phyloP scores from a whole-genome alignment of 2,329 filamentous ascomycete species.

The Ascochyta koolunga region DNA sequence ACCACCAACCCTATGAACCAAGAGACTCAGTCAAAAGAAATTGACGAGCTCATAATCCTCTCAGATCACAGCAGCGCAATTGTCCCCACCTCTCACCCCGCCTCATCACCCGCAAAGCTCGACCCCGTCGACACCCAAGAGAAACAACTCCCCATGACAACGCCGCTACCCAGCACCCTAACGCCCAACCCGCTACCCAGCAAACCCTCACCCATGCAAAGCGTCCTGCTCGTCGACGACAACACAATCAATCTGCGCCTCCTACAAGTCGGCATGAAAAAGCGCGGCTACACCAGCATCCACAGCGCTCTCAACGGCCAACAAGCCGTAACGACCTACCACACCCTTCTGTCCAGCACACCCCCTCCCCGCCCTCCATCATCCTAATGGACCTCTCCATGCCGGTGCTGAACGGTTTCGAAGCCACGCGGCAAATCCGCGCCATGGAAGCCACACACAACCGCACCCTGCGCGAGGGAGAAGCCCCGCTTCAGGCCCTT shows the following conservation, averaged over 20 bases:
- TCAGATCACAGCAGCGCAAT: not conserved
- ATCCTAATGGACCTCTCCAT: conserved; percentile 34
- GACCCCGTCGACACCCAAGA: not conserved
- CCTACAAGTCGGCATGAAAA: conserved; percentile 33
- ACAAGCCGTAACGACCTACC: conserved; percentile 30
- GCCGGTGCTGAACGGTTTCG: conserved; percentile 40
- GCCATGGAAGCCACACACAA: conserved; percentile 21
- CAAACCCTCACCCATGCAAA: not conserved
- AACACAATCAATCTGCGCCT: conserved; percentile 45
- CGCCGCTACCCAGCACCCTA: not conserved
- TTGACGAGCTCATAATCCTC: not conserved
- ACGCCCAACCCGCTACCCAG: not conserved
- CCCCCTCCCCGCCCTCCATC: conserved; percentile 13
- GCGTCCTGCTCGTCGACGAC: conserved; percentile 44
- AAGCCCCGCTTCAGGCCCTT: not conserved
- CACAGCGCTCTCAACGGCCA: conserved; percentile 33
- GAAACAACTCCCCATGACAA: not conserved
- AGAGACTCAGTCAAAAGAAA: not conserved
- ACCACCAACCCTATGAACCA: not conserved
- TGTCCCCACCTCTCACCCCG: not conserved
- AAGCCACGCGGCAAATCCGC: conserved; percentile 35
- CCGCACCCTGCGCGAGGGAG: not conserved
- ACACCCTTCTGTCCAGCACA: conserved; percentile 12
- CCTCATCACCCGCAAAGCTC: not conserved
- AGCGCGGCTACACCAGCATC: conserved; percentile 20